These are phyloP conservation scores for Hura crepitans DNA, from an alignment of 441 rosid species.

Conservation along the genomic window DNA sequence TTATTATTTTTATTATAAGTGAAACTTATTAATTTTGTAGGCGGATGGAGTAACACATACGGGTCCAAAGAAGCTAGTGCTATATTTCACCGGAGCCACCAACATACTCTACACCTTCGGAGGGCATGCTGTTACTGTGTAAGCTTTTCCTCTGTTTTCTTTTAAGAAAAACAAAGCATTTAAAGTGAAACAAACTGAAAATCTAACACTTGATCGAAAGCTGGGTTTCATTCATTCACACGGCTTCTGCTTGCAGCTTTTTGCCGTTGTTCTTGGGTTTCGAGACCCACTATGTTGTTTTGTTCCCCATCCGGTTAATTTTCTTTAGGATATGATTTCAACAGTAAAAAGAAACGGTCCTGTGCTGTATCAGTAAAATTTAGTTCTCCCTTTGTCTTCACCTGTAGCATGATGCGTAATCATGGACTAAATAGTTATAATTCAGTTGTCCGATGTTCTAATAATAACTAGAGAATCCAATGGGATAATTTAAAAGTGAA, in stretches of 20 bases:
- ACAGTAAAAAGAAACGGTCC: slow-evolving; percentile 19
- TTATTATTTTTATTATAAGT: background rate
- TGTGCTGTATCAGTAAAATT: slow-evolving; percentile 7
- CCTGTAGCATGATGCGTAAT: slow-evolving; percentile 17
- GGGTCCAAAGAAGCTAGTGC: slow-evolving; percentile 69
- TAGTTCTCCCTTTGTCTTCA: slow-evolving; percentile 19
- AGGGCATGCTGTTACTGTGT: slow-evolving; percentile 99
- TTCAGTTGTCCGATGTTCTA: background rate
- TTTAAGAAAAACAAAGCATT: no score
- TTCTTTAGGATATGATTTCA: slow-evolving; percentile 1
- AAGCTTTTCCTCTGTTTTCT: slow-evolving; percentile 23
- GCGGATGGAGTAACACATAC: slow-evolving; percentile 58
- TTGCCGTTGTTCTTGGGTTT: slow-evolving; percentile 56
- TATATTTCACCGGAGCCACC: slow-evolving; percentile 95
- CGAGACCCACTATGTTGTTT: slow-evolving; percentile 28
- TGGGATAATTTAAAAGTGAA: background rate
- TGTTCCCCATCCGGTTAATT: slow-evolving; percentile 13
- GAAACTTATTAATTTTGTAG: slow-evolving; percentile 30
- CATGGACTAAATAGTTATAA: slow-evolving; percentile 16
- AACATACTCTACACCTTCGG: slow-evolving; percentile 92
- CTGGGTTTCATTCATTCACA: no score
- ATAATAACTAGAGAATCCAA: slow-evolving; percentile 15
- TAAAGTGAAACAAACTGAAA: no score
- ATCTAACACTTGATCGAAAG: no score
- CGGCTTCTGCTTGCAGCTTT: slow-evolving; percentile 89